phyloP scores from a whole-genome alignment of 225 moss, liverwort and hornwort genomes.

The Pleurozium schreberi region DNA sequence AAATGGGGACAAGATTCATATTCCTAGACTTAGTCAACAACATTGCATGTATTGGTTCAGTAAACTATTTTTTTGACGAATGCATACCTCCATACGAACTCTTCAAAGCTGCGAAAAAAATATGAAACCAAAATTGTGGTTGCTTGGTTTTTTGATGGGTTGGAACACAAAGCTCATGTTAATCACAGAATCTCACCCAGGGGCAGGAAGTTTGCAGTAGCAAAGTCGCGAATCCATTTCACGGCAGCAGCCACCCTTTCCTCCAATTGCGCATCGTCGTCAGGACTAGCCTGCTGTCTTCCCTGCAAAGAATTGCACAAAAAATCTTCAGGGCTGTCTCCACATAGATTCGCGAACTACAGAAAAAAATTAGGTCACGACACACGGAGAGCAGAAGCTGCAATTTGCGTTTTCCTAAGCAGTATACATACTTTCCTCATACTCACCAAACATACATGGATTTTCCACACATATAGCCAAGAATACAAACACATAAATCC shows the following conservation, averaged over 20 bases:
- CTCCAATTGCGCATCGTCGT: constrained; percentile 3
- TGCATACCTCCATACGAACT: not conserved
- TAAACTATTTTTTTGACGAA: not conserved
- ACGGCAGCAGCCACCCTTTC: not conserved
- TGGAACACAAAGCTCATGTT: not conserved
- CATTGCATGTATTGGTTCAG: not conserved
- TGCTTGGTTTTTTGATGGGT: not conserved
- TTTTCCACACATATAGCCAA: not conserved
- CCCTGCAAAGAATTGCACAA: not conserved
- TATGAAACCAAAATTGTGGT: not conserved
- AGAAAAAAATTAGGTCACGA: not conserved
- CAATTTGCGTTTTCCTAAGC: not conserved
- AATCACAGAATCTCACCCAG: constrained; percentile 8
- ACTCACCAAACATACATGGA: not conserved
- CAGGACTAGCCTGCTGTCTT: constrained; percentile 6
- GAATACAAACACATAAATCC: not conserved
- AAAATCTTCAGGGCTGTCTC: not conserved
- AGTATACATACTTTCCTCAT: not conserved
- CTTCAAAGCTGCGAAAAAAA: not conserved
- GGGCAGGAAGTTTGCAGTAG: constrained; percentile 22
- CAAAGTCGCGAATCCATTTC: constrained; percentile 15
- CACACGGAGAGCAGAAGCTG: not conserved
- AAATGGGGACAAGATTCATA: not conserved
- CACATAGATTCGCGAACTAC: not conserved
- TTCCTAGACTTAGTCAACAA: not conserved